Conservation (phyloP, 2,329 filamentous ascomycete genomes). For the Phialophora verrucosa region DNA sequence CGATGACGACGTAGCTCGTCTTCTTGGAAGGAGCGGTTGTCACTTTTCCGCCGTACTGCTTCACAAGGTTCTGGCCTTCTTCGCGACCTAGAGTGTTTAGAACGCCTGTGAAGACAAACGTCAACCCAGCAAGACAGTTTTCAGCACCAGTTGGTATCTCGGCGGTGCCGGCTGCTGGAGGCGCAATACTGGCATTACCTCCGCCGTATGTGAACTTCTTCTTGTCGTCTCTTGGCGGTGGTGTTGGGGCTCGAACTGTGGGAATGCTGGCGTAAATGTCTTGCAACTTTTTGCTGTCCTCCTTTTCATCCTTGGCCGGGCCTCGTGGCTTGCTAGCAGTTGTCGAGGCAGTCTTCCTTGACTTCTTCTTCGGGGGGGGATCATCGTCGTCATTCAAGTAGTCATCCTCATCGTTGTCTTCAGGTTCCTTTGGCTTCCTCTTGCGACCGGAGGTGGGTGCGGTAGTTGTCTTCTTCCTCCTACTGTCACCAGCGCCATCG, state of each 20-base stretch:
- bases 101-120: slow-evolving; percentile 94
- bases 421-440: slow-evolving; percentile 62
- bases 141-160: slow-evolving; percentile 83
- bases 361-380: slow-evolving; percentile 60
- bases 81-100: slow-evolving; percentile 80
- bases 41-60: slow-evolving; percentile 91
- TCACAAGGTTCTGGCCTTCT: slow-evolving; percentile 83
- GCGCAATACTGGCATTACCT: slow-evolving; percentile 65
- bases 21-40: slow-evolving; percentile 85
- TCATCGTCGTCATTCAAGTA: slow-evolving; percentile 50
- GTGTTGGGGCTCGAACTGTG: slow-evolving; percentile 79
- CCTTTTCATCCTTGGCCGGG: slow-evolving; percentile 68
- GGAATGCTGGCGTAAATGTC: slow-evolving; percentile 88
- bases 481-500: slow-evolving; percentile 47
- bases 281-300: slow-evolving; percentile 75
- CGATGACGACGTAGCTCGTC: slow-evolving; percentile 91
- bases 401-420: slow-evolving; percentile 54
- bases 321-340: slow-evolving; percentile 58
- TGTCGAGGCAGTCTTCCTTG: slow-evolving; percentile 45
- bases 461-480: slow-evolving; percentile 43
- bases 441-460: slow-evolving; percentile 50
- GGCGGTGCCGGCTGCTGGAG: slow-evolving; percentile 66
- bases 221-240: slow-evolving; percentile 69
- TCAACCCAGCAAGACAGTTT: slow-evolving; percentile 86
- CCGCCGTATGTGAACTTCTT: slow-evolving; percentile 69